Conservation (phyloP, 495 filamentous ascomycete species). For the Penicillium riverlandense region DNA sequence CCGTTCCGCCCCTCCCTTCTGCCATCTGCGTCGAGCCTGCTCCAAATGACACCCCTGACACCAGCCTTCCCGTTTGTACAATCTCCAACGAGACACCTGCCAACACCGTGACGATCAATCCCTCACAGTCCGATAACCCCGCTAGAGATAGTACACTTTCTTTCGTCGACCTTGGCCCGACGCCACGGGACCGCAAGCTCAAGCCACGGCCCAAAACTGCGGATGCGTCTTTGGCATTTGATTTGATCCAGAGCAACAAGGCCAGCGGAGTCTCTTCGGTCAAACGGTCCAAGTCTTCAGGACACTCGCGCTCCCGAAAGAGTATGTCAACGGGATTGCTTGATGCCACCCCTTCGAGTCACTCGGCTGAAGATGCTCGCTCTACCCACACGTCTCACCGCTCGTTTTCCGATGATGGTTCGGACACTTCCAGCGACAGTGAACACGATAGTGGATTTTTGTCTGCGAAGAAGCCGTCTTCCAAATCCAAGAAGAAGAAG, state of each 20-base stretch:
- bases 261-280: slow-evolving; percentile 8
- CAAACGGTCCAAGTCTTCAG: slow-evolving; percentile 33
- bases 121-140: slow-evolving; percentile 33
- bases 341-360: slow-evolving; percentile 16
- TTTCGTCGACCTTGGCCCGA: slow-evolving; percentile 35
- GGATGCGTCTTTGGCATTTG: slow-evolving; percentile 40
- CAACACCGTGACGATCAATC: slow-evolving; percentile 49
- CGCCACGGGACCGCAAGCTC: slow-evolving; percentile 41
- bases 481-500: slow-evolving; percentile 61
- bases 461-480: slow-evolving; percentile 17
- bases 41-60: slow-evolving; percentile 51
- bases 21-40: slow-evolving; percentile 23
- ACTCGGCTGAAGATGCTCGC: slow-evolving; percentile 14
- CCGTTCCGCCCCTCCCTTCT: slow-evolving; percentile 16
- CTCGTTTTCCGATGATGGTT: slow-evolving; percentile 25
- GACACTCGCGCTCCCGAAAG: slow-evolving; percentile 29
- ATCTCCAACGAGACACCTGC: slow-evolving; percentile 70
- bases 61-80: slow-evolving; percentile 64
- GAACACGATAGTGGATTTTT: slow-evolving; percentile 9
- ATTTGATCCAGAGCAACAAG: slow-evolving; percentile 12
- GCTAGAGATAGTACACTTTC: slow-evolving; percentile 31
- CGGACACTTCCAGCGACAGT: slow-evolving; percentile 20
- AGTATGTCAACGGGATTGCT: slow-evolving; percentile 26
- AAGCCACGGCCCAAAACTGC: slow-evolving; percentile 44
- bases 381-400: slow-evolving; percentile 19